Evolutionary conservation across 371 early-diverging fungal genomes (phyloP), one percentile per base, ranked within the genome.

Genomic region (Globomyces sp.): DNA sequence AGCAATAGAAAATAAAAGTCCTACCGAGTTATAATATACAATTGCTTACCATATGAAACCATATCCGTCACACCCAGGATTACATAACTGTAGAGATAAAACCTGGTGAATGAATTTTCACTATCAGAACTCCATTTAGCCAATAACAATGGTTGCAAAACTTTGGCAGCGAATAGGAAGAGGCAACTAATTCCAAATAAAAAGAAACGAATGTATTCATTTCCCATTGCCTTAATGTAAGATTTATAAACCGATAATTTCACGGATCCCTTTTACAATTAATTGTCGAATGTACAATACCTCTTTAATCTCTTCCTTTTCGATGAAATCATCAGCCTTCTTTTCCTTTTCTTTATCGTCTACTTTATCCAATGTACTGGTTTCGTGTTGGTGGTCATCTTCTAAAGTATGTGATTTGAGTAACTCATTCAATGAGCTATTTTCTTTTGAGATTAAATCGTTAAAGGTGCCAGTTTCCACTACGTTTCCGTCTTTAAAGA

Each of bases 381-480:
- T 13, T 49, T 55, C 36, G 6, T 39, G 36, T 4, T 55, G 55
- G 11, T 39, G 6, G 10, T 39, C 8, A 10, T 57, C 45, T n/a
- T 60, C 45, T n/a, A 36, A 46, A 6, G 8, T 10, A 37, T 44
- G 45, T 9, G 37, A 3, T 45, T 60, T 37, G 24, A 60, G 6
- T 45, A 60, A n/a, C 61, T 49, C 24, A 45, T 4, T 37, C 42
- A 60, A 60, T 6, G 37, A 4, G 24, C 13, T 45, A 57, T 41
- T 40, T 9, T n/a, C 11, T 4, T 45, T 49, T 3, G 8, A 3
- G 3, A 67, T 62, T 13, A 74, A 58, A 57, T 71, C 71, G 2
- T 41, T 52, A 53, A 62, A 72, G 11, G 71, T 63, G 11, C 75
- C 75, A n/a, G 58, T 44, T 47, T 72, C 75, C 9, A 57, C 41